Conservation (phyloP, 2,329 filamentous ascomycete species). For the Conoideocrella luteorostrata region DNA sequence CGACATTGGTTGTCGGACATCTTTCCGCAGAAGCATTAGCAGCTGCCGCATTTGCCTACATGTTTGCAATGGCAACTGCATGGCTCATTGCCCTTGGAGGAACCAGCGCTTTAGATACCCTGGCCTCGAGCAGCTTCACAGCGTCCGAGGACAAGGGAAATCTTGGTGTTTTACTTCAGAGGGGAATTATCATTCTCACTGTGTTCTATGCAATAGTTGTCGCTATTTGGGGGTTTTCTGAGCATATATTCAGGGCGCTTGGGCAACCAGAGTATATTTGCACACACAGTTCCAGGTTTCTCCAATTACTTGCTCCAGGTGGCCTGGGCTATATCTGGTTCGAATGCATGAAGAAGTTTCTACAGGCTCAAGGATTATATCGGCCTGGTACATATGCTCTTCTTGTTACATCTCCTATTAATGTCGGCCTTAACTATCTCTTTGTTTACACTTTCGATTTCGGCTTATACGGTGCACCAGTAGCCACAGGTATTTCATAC, state of each 20-base stretch:
- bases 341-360: conserved; percentile 77
- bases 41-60: conserved; percentile 80
- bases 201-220: conserved; percentile 68
- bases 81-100: conserved; percentile 84
- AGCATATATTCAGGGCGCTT: conserved; percentile 65
- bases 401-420: conserved; percentile 74
- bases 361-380: conserved; percentile 87
- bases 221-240: conserved; percentile 67
- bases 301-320: conserved; percentile 69
- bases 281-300: conserved; percentile 53
- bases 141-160: conserved; percentile 72
- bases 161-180: conserved; percentile 71
- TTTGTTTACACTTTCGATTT: conserved; percentile 67
- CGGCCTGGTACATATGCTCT: conserved; percentile 77
- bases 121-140: conserved; percentile 78
- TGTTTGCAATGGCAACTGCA: conserved; percentile 86
- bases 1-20: conserved; percentile 74
- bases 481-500: conserved; percentile 80
- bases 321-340: conserved; percentile 86
- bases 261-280: conserved; percentile 77
- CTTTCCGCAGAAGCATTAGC: conserved; percentile 74
- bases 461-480: conserved; percentile 70
- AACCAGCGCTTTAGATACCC: conserved; percentile 78
- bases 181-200: conserved; percentile 65
- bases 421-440: conserved; percentile 72